Evolutionary conservation across 306 rosid species (phyloP), one percentile per base, ranked within the genome.

Genomic region (Senna siamea): DNA sequence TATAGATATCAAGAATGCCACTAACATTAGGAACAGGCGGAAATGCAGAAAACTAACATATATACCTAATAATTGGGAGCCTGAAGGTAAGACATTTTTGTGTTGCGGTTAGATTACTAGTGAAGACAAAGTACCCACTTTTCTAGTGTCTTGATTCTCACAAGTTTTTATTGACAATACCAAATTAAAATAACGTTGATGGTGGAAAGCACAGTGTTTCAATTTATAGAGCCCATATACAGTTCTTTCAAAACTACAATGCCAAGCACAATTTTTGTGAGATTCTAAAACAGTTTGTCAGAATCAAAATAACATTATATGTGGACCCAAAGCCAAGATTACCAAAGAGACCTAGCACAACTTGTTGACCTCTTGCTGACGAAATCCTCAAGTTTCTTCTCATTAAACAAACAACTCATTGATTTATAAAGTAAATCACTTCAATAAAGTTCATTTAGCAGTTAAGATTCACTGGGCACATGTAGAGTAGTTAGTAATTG

Each of bases 61-160:
- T n/a, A n/a, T n/a, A n/a, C n/a, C n/a, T n/a, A n/a, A 89, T 92
- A 90, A 88, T 86, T 94, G 10, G 98, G 98, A 83, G 93, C 96
- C 97, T 94, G 89, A 84, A 84, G 66, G 56, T 66, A 44, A 58
- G 60, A 72, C 61, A 75, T 6, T 35, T 47, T 51, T 17, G 35
- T 37, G 71, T 76, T 34, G 26, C 57, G 4, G 59, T 76, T 61
- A 71, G 72, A 78, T 70, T 70, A 19, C 50, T 66, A 50, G 2
- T 32, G 37, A 32, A 2, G 37, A 32, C 4, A 32, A 73, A 70
- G 56, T 62, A 20, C 40, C 60, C 60, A n/a, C 34, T 69, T 53
- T 61, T 55, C 40, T 40, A 64, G 69, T 58, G 44, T 62, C 50
- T 57, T 66, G 59, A 77, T 26, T 41, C 58, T 12, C 57, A 19